A percentile compares a stretch with the other conserved stretches of the same genome.
These are phyloP conservation scores for Microstegium vimineum DNA, from an alignment of 176 grass and related monocot genomes.

Conservation along the genomic window DNA sequence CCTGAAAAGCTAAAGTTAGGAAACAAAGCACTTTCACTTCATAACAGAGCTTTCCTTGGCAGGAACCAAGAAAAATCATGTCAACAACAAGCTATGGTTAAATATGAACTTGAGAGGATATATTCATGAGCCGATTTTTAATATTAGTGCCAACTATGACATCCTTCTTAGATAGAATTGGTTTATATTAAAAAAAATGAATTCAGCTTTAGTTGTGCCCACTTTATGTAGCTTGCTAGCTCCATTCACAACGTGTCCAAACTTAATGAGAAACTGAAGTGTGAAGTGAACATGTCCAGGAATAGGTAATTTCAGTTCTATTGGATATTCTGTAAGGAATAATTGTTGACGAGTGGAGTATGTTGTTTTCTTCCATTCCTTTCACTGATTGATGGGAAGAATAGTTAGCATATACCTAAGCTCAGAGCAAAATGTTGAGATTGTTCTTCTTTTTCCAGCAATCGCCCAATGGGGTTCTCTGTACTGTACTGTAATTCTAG, in stretches of 20 bases:
- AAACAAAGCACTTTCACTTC: slow-evolving; percentile 23
- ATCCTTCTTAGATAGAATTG: slow-evolving; percentile 2
- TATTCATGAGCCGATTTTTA: not conserved
- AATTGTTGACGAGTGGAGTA: no score
- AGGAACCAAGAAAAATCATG: not conserved
- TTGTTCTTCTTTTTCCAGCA: not conserved
- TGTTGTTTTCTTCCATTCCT: no score
- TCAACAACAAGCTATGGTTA: not conserved
- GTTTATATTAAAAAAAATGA: not conserved
- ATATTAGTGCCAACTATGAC: slow-evolving; percentile 1
- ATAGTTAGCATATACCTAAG: no score
- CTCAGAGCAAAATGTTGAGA: no score
- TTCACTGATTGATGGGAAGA: no score
- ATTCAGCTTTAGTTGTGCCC: not conserved
- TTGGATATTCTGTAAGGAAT: no score
- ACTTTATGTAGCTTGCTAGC: not conserved
- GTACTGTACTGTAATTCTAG: not conserved
- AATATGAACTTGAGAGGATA: not conserved
- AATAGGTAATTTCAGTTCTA: no score
- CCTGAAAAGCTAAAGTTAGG: slow-evolving; percentile 50
- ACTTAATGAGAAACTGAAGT: no score
- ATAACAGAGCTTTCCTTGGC: slow-evolving; percentile 9
- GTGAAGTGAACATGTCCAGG: no score
- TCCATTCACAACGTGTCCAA: no score
- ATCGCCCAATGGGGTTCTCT: not conserved